phyloP scores from a whole-genome alignment of 371 early-diverging fungal species.

The Rhizopus arrhizus region DNA sequence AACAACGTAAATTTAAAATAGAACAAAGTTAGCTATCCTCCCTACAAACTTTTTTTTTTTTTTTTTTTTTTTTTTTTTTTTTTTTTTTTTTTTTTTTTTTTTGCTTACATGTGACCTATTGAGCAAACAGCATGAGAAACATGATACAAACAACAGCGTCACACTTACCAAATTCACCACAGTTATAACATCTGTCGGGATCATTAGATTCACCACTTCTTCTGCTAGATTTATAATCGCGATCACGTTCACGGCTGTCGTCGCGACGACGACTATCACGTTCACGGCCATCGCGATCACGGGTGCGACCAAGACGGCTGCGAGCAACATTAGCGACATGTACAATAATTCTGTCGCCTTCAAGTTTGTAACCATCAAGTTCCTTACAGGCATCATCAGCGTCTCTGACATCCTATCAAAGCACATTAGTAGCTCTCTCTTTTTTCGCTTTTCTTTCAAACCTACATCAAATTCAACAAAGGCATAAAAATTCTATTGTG shows the following conservation, averaged over 20 bases:
- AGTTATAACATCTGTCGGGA: constrained; percentile 47
- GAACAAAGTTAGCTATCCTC: background rate
- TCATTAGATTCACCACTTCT: constrained; percentile 11
- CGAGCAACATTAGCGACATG: constrained; percentile 41
- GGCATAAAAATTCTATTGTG: constrained; percentile 33
- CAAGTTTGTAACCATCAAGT: constrained; percentile 62
- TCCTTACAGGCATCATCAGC: constrained; percentile 78
- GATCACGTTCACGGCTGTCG: constrained; percentile 18
- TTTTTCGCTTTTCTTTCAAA: constrained; percentile 1
- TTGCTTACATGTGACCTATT: constrained; percentile 48
- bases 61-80: background rate
- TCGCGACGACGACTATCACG: constrained; percentile 8
- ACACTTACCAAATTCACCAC: constrained; percentile 42
- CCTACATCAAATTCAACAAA: constrained; percentile 63
- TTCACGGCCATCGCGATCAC: constrained; percentile 14
- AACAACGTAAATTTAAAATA: background rate
- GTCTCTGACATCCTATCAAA: constrained; percentile 47
- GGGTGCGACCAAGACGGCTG: constrained; percentile 9
- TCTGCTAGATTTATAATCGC: constrained; percentile 5
- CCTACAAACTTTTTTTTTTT: background rate
- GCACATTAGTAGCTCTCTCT: background rate
- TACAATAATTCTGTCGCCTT: constrained; percentile 43
- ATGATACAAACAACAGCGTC: background rate
- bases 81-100: background rate
- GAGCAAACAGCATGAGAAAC: background rate